phyloP scores from a whole-genome alignment of 176 grass and related monocot genomes.

The Luzula sylvatica region DNA sequence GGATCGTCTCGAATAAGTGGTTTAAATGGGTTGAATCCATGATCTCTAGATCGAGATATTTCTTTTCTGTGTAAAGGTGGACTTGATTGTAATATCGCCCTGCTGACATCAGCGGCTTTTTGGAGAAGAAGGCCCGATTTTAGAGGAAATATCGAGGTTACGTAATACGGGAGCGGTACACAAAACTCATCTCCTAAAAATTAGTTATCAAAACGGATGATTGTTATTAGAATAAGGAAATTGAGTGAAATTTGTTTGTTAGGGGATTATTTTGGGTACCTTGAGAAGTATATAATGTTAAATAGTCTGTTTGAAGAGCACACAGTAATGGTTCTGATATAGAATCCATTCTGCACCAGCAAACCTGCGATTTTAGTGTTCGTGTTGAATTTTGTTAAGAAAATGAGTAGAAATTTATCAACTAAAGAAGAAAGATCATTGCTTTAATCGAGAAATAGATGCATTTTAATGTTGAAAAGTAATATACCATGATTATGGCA shows the following conservation, averaged over 20 bases:
- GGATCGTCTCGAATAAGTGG: slow-evolving; percentile 39
- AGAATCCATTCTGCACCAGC: slow-evolving; percentile 79
- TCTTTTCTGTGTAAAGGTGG: slow-evolving; percentile 51
- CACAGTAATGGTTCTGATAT: slow-evolving; percentile 76
- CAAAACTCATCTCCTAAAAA: slow-evolving; percentile 66
- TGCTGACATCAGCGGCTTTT: slow-evolving; percentile 61
- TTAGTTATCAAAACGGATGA: no score
- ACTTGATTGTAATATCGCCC: slow-evolving; percentile 47
- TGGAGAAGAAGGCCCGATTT: slow-evolving; percentile 75
- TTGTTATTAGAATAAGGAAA: background rate
- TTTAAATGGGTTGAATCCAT: slow-evolving; percentile 44
- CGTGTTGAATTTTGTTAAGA: no score
- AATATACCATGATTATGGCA: slow-evolving; percentile 72
- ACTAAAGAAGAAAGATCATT: background rate
- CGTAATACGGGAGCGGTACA: slow-evolving; percentile 61
- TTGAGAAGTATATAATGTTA: slow-evolving; percentile 68
- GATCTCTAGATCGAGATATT: slow-evolving; percentile 67
- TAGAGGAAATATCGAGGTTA: slow-evolving; percentile 86
- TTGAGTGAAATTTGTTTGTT: background rate
- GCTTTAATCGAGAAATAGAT: background rate
- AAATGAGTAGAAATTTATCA: background rate
- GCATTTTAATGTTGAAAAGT: background rate
- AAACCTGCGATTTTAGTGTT: slow-evolving; percentile 26
- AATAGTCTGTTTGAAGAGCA: slow-evolving; percentile 71
- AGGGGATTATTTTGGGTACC: background rate